A percentile compares a stretch with the other conserved stretches of the same genome.
These are phyloP conservation scores for Gloeophyllum trabeum DNA, from an alignment of 768 basidiomycete genomes.

Conservation along the genomic window DNA sequence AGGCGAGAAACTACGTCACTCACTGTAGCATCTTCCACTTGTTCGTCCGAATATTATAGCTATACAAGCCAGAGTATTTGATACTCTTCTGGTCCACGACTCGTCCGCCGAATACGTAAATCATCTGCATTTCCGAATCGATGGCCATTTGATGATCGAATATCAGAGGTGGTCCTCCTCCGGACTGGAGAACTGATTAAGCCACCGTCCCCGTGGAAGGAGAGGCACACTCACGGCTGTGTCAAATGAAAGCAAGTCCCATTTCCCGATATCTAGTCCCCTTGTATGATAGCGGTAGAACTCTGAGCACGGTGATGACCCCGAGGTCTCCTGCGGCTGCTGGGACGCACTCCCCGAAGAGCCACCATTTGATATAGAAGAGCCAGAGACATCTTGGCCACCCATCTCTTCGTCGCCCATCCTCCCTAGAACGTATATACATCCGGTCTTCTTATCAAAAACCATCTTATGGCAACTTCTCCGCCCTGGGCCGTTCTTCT, in stretches of 20 bases:
- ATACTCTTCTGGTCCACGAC: slow-evolving; percentile 49
- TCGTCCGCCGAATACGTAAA: slow-evolving; percentile 72
- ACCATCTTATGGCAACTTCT: slow-evolving; percentile 78
- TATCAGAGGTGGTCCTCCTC: slow-evolving; percentile 61
- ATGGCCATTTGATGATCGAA: slow-evolving; percentile 80
- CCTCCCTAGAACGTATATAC: slow-evolving; percentile 65
- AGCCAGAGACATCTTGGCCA: background rate
- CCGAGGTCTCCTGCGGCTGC: background rate
- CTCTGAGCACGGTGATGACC: slow-evolving; percentile 37
- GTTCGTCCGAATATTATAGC: slow-evolving; percentile 52
- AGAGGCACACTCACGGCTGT: slow-evolving; percentile 37
- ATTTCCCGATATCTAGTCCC: slow-evolving; percentile 50
- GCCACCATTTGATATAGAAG: no score
- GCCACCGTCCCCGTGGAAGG: background rate
- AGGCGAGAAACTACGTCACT: slow-evolving; percentile 13
- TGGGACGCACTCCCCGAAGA: slow-evolving; percentile 12
- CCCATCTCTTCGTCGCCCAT: slow-evolving; percentile 29
- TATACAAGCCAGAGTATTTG: slow-evolving; percentile 65
- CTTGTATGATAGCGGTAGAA: slow-evolving; percentile 69
- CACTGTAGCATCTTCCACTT: slow-evolving; percentile 66
- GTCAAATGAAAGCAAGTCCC: slow-evolving; percentile 61
- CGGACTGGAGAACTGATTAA: slow-evolving; percentile 24
- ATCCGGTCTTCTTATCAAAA: slow-evolving; percentile 59
- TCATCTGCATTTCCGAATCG: slow-evolving; percentile 55
- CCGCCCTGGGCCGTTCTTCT: slow-evolving; percentile 56